Conservation (phyloP, 345 rosid genomes). For the Eucalyptus pauciflora region DNA sequence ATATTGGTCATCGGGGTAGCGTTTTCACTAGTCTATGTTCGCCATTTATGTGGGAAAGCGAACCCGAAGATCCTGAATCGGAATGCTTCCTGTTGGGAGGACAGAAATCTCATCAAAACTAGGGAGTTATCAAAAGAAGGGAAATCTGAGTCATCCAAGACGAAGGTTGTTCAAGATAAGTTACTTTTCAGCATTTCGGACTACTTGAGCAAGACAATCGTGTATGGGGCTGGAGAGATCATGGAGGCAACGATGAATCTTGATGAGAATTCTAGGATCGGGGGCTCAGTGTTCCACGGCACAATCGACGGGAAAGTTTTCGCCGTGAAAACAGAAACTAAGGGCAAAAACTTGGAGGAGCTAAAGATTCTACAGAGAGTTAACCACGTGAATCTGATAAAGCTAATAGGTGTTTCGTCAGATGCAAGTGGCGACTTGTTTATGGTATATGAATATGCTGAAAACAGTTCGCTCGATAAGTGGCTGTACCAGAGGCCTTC, state of each 20-base stretch:
- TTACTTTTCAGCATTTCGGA: slow-evolving; percentile 39
- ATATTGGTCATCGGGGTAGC: slow-evolving; percentile 5
- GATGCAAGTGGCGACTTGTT: slow-evolving; percentile 18
- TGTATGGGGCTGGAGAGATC: slow-evolving; percentile 24
- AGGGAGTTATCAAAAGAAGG: not conserved
- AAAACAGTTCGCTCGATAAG: slow-evolving; percentile 43
- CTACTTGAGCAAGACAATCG: slow-evolving; percentile 31
- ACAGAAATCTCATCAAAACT: slow-evolving; percentile 14
- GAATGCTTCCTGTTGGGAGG: slow-evolving; percentile 19
- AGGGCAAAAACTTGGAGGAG: slow-evolving; percentile 25
- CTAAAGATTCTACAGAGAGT: slow-evolving; percentile 40
- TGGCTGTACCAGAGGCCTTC: slow-evolving; percentile 25
- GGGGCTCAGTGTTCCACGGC: slow-evolving; percentile 36
- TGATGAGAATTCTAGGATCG: slow-evolving; percentile 19
- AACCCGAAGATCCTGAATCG: not conserved
- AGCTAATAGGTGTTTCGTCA: slow-evolving; percentile 36
- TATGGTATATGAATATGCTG: slow-evolving; percentile 52
- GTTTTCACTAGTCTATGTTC: not conserved
- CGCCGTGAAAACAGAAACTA: slow-evolving; percentile 29
- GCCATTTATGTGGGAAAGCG: not conserved
- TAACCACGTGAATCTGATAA: slow-evolving; percentile 49
- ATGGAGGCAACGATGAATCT: slow-evolving; percentile 35
- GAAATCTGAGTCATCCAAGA: slow-evolving; percentile 4
- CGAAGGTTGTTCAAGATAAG: slow-evolving; percentile 27
- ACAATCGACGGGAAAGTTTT: slow-evolving; percentile 24